Percentiles rank a stretch among this genome's conserved stretches.
phyloP scores from a whole-genome alignment of 371 early-diverging fungal species.

The Mortierella sp. region DNA sequence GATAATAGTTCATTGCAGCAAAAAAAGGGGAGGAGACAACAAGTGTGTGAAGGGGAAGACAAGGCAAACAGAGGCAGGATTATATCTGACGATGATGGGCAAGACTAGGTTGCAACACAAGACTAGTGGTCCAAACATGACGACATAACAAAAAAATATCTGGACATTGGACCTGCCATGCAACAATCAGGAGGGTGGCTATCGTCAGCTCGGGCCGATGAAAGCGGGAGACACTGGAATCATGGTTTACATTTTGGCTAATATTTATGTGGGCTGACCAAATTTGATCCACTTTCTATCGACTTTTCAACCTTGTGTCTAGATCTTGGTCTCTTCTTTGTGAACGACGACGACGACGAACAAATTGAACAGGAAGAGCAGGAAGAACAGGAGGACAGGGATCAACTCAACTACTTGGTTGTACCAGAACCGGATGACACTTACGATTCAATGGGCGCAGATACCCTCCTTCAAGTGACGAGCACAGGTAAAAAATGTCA shows the following conservation, averaged over 20 bases:
- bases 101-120: background rate
- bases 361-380: constrained; percentile 34
- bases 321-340: constrained; percentile 44
- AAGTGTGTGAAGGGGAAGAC: background rate
- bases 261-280: constrained; percentile 12
- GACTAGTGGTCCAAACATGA: background rate
- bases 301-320: background rate
- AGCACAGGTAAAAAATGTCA: constrained; percentile 16
- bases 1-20: constrained; percentile 25
- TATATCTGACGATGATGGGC: background rate
- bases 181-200: background rate
- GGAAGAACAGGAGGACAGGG: constrained; percentile 28
- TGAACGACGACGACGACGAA: constrained; percentile 29
- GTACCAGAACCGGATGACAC: constrained; percentile 26
- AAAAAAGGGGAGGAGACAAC: background rate
- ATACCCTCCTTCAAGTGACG: constrained; percentile 20
- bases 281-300: background rate
- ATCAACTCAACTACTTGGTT: constrained; percentile 29
- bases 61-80: background rate
- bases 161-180: background rate
- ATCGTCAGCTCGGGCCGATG: background rate
- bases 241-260: background rate
- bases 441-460: constrained; percentile 29
- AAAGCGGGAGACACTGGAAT: background rate
- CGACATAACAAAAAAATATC: background rate